phyloP scores from a whole-genome alignment of 169 alveolate genomes.

The Plasmodium gaboni region DNA sequence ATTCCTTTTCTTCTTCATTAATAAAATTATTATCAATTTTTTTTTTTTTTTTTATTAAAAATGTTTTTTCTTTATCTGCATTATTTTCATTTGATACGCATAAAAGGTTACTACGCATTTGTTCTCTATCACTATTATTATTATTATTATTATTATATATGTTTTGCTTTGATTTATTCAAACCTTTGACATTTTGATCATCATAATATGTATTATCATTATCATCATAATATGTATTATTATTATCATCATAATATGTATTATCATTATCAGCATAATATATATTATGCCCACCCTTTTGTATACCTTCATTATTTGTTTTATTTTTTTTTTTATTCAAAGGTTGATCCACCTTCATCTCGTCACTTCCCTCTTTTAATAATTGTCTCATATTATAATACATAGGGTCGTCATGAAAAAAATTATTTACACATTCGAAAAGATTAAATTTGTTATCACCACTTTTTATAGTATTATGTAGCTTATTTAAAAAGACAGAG shows the following conservation, averaged over 20 bases:
- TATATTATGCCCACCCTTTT: not conserved
- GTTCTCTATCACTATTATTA: too few species aligned
- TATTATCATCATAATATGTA: too few species aligned
- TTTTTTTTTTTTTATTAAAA: not conserved
- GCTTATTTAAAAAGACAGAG: slow-evolving; percentile 7
- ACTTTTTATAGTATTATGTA: slow-evolving; percentile 4
- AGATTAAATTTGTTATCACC: slow-evolving; percentile 5
- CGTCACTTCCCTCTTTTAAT: not conserved
- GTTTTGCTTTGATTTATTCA: not conserved
- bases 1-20: not conserved
- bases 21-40: not conserved
- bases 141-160: too few species aligned
- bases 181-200: too few species aligned
- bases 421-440: slow-evolving; percentile 56
- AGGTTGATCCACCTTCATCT: not conserved
- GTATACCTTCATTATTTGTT: not conserved
- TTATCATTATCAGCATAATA: too few species aligned
- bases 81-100: too few species aligned
- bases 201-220: too few species aligned
- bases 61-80: too few species aligned
- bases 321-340: not conserved
- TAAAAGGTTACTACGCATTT: too few species aligned
- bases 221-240: too few species aligned
- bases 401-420: slow-evolving; percentile 9
- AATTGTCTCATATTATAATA: not conserved